A percentile compares a stretch with the other conserved stretches of the same genome.
Evolutionary conservation across 2,329 filamentous ascomycete species (phyloP).

Genomic region (Alternaria tenuissima): DNA sequence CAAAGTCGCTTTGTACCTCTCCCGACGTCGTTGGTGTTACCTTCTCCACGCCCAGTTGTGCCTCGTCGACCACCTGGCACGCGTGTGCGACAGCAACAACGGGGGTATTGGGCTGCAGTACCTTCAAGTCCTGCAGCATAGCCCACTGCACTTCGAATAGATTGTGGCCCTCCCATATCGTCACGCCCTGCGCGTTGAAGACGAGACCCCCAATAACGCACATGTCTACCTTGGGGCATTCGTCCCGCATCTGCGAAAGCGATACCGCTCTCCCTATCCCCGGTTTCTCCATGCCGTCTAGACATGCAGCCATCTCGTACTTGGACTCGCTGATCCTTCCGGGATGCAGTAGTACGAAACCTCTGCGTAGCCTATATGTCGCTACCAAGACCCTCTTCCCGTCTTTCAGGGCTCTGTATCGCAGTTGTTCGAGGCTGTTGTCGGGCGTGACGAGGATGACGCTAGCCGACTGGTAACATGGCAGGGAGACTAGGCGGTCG

Average conservation of each 20-base stretch:
- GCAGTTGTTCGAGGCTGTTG: constrained; percentile 56
- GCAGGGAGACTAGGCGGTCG: constrained; percentile 40
- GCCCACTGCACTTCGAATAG: constrained; percentile 57
- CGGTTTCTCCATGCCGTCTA: constrained; percentile 56
- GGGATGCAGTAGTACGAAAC: constrained; percentile 55
- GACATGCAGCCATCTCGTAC: constrained; percentile 47
- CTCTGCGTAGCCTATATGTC: constrained; percentile 54
- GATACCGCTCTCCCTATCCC: constrained; percentile 47
- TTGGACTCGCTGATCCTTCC: constrained; percentile 35
- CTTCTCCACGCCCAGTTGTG: constrained; percentile 26
- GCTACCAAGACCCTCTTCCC: constrained; percentile 54
- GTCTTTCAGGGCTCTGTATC: constrained; percentile 50
- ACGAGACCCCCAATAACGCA: constrained; percentile 54
- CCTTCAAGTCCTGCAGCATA: constrained; percentile 48
- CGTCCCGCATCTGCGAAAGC: constrained; percentile 47
- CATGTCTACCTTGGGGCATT: constrained; percentile 43
- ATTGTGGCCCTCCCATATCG: constrained; percentile 53
- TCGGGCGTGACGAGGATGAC: constrained; percentile 55
- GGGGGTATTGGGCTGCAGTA: constrained; percentile 35
- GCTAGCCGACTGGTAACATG: constrained; percentile 42
- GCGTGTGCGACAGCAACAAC: constrained; percentile 52
- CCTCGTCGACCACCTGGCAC: constrained; percentile 54
- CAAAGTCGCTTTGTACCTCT: constrained; percentile 54
- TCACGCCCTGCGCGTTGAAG: constrained; percentile 50
- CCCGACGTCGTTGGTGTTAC: constrained; percentile 41